Percentiles rank a stretch among this genome's conserved stretches.
phyloP scores from a whole-genome alignment of 208 protist genomes.

The Lotmaria passim region DNA sequence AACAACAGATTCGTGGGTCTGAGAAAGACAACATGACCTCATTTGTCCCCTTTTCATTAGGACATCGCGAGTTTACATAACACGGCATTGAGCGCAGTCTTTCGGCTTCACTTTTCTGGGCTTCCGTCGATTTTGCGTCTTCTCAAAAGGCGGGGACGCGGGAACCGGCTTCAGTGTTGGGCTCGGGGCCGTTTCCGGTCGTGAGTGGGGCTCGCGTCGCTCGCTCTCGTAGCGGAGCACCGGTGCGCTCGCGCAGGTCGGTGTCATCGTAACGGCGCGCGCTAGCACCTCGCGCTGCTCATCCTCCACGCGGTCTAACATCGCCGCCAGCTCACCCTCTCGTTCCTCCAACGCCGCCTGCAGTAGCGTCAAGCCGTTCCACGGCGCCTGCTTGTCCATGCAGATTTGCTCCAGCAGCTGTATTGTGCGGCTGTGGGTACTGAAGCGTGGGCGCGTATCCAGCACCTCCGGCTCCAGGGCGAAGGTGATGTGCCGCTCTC shows the following conservation, averaged over 20 bases:
- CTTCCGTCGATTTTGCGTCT: neutral
- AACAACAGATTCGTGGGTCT: no score
- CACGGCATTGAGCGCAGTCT: constrained; percentile 11
- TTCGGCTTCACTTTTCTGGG: constrained; percentile 27
- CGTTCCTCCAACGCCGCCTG: constrained; percentile 17
- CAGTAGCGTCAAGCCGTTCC: constrained; percentile 21
- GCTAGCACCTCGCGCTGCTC: neutral
- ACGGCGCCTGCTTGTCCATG: constrained; percentile 32
- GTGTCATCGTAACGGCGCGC: neutral
- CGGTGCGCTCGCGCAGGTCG: constrained; percentile 1
- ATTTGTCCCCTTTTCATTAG: neutral
- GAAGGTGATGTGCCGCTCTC: constrained; percentile 32
- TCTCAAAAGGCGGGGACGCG: neutral
- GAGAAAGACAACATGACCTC: no score
- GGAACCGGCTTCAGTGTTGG: neutral
- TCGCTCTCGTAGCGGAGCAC: neutral
- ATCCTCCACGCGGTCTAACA: constrained; percentile 7
- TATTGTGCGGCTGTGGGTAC: constrained; percentile 23
- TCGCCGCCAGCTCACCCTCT: constrained; percentile 10
- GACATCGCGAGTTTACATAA: constrained; percentile 16
- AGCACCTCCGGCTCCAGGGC: constrained; percentile 36
- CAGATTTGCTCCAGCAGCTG: constrained; percentile 39
- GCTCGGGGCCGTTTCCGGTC: neutral
- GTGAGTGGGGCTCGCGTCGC: neutral
- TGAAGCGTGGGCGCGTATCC: constrained; percentile 27